Conservation (phyloP, 1,139 yeast genomes). For the Yamadazyma dushanensis region DNA sequence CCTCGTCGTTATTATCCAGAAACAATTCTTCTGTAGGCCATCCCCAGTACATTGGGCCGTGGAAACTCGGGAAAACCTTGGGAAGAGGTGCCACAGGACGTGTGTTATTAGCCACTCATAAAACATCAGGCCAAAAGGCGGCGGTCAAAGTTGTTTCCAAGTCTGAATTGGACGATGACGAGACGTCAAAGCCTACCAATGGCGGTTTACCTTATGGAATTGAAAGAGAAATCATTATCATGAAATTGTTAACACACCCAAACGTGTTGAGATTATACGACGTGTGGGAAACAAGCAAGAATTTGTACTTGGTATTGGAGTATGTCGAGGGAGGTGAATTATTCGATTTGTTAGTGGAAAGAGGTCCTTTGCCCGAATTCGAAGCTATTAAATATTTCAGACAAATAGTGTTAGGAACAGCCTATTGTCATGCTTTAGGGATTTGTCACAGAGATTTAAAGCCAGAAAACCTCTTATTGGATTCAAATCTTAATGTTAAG, state of each 20-base stretch:
- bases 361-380: constrained; percentile 74
- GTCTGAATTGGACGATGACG: constrained; percentile 48
- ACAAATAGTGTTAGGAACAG: constrained; percentile 74
- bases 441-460: constrained; percentile 81
- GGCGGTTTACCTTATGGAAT: constrained; percentile 75
- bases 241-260: constrained; percentile 76
- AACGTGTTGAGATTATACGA: constrained; percentile 75
- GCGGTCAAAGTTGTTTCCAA: constrained; percentile 83
- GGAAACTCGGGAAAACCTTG: constrained; percentile 75
- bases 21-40: constrained; percentile 20
- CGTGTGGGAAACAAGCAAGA: constrained; percentile 82
- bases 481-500: constrained; percentile 65
- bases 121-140: constrained; percentile 68
- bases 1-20: constrained; percentile 34
- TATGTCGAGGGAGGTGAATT: constrained; percentile 85
- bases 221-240: constrained; percentile 78
- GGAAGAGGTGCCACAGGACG: constrained; percentile 86
- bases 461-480: constrained; percentile 73
- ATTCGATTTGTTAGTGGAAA: constrained; percentile 72
- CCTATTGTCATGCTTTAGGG: constrained; percentile 80
- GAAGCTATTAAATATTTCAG: constrained; percentile 76
- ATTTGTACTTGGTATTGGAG: constrained; percentile 70
- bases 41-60: constrained; percentile 66
- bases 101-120: constrained; percentile 71
- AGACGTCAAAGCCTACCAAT: constrained; percentile 25